These are phyloP conservation scores for Phanerochaete carnosa DNA, from an alignment of 768 basidiomycete genomes.

Conservation along the genomic window DNA sequence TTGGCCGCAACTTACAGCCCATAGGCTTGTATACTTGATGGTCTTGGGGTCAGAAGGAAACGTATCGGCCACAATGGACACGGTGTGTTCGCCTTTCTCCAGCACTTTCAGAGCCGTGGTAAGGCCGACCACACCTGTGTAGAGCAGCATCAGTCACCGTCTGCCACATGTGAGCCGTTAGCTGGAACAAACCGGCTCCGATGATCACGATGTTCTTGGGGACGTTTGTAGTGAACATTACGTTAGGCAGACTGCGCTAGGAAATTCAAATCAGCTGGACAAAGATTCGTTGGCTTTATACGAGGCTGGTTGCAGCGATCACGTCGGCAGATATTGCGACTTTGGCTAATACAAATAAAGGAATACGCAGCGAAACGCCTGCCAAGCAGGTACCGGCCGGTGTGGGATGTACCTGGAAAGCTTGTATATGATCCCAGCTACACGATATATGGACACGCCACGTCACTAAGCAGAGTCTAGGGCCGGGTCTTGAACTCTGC, in stretches of 20 bases:
- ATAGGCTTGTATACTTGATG: conserved; percentile 76
- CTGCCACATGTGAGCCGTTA: neutral
- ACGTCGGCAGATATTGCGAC: neutral
- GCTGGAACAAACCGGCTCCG: conserved; percentile 11
- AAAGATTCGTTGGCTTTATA: neutral
- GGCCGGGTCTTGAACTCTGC: no score
- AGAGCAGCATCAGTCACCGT: neutral
- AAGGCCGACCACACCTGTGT: conserved; percentile 70
- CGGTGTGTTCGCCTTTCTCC: conserved; percentile 55
- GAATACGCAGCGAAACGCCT: no score
- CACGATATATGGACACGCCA: neutral
- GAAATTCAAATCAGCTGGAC: neutral
- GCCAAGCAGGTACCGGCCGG: neutral
- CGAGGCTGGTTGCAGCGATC: neutral
- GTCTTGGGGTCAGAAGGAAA: conserved; percentile 71
- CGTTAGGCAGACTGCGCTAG: neutral
- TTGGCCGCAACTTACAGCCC: conserved; percentile 57
- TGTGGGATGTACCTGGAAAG: neutral
- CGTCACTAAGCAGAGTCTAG: no score
- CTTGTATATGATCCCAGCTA: neutral
- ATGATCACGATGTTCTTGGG: conserved; percentile 12
- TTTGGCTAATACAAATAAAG: neutral
- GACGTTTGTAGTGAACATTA: neutral
- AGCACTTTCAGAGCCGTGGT: conserved; percentile 73
- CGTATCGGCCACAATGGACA: conserved; percentile 67